Evolutionary conservation across 75 land plant genomes (phyloP).

Genomic region (Sequoia sempervirens): DNA sequence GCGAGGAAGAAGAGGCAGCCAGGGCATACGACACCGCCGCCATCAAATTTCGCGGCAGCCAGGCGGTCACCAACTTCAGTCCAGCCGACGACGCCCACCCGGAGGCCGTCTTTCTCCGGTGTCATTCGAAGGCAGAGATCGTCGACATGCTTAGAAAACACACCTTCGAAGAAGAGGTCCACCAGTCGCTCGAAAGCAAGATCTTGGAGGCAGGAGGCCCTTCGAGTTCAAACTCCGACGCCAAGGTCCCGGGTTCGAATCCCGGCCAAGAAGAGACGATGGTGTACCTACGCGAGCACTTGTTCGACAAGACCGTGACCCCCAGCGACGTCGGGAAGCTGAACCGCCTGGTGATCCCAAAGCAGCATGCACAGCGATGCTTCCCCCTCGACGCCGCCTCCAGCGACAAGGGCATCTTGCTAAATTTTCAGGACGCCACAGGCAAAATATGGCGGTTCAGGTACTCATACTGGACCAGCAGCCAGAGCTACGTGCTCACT

Average conservation of each 20-base stretch:
- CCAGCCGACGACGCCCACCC: background rate
- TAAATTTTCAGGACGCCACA: background rate
- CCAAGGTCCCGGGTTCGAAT: background rate
- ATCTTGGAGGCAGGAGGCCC: background rate
- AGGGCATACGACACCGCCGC: constrained; percentile 50
- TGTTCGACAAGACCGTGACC: constrained; percentile 17
- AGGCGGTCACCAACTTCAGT: constrained; percentile 47
- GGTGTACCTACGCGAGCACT: background rate
- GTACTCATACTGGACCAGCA: constrained; percentile 23
- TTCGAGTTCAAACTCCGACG: background rate
- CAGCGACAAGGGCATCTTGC: background rate
- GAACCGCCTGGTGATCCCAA: constrained; percentile 18
- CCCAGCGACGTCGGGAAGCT: constrained; percentile 29
- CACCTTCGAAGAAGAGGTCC: constrained; percentile 38
- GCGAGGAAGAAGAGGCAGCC: constrained; percentile 40
- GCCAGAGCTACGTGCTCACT: no score
- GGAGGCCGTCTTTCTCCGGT: constrained; percentile 22
- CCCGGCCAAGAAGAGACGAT: background rate
- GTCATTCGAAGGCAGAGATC: constrained; percentile 26
- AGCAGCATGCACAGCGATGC: constrained; percentile 22
- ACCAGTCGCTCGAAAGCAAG: background rate
- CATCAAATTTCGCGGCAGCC: constrained; percentile 38
- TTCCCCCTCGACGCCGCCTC: background rate
- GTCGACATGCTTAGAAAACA: constrained; percentile 45
- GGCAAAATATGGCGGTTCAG: constrained; percentile 20